Evolutionary conservation across 2,329 filamentous ascomycete species (phyloP).

Genomic region (Aspergillus viridinutans): DNA sequence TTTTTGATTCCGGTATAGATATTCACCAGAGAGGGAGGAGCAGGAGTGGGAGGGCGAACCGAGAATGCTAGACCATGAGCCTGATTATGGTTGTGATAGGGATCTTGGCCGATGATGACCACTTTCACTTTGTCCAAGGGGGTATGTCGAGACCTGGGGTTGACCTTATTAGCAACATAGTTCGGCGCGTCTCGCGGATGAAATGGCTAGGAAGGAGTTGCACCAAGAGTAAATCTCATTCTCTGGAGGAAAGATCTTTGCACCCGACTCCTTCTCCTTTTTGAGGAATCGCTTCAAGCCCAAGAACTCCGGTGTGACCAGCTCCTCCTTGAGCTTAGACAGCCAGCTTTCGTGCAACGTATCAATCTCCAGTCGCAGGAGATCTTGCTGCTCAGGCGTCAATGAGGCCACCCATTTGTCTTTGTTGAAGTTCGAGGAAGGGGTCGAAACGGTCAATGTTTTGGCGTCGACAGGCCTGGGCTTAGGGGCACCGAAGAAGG

Average conservation of each 20-base stretch:
- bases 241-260: conserved; percentile 80
- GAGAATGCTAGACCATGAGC: conserved; percentile 96
- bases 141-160: conserved; percentile 82
- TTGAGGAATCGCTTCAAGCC: conserved; percentile 83
- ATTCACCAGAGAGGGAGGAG: conserved; percentile 86
- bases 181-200: not conserved
- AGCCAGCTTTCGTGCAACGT: conserved; percentile 92
- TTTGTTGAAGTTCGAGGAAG: conserved; percentile 69
- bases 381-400: conserved; percentile 72
- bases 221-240: conserved; percentile 95
- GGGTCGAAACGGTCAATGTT: conserved; percentile 12
- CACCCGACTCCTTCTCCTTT: conserved; percentile 66
- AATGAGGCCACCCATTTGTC: conserved; percentile 80
- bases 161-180: conserved; percentile 13
- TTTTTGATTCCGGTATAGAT: conserved; percentile 86
- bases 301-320: conserved; percentile 74
- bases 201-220: conserved; percentile 16
- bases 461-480: conserved; percentile 30
- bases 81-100: conserved; percentile 93
- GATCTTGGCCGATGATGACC: conserved; percentile 92
- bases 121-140: conserved; percentile 84
- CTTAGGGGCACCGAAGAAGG: conserved; percentile 78
- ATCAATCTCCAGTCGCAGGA: conserved; percentile 85
- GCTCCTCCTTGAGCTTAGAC: conserved; percentile 78
- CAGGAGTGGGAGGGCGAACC: conserved; percentile 79